phyloP scores from a whole-genome alignment of 306 rosid species.

The Albizia julibrissin region DNA sequence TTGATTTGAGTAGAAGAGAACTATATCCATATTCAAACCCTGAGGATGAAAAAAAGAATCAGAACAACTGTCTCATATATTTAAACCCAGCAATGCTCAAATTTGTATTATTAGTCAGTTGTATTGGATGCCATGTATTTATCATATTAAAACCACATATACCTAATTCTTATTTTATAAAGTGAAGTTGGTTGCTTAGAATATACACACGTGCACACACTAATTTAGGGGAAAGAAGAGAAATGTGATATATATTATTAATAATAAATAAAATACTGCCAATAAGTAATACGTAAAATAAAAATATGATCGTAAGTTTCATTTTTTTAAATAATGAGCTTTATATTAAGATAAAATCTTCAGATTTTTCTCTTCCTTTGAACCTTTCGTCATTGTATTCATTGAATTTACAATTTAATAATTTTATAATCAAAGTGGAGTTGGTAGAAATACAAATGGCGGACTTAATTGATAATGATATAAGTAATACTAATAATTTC shows the following conservation, averaged over 20 bases:
- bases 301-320: neutral
- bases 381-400: neutral
- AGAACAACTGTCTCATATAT: too few relatives aligned
- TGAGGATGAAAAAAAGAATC: too few relatives aligned
- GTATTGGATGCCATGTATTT: neutral
- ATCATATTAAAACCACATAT: neutral
- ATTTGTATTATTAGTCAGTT: neutral
- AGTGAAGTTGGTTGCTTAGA: neutral
- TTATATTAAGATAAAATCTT: neutral
- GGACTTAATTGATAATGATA: neutral
- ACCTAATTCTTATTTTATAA: neutral
- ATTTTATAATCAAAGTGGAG: neutral
- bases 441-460: neutral
- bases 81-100: neutral
- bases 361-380: neutral
- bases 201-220: neutral
- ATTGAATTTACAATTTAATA: neutral
- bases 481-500: neutral
- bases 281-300: neutral
- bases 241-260: neutral
- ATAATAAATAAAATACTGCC: neutral
- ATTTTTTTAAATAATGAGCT: neutral
- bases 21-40: too few relatives aligned
- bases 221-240: neutral
- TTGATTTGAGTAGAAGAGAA: neutral